Conservation (phyloP, 140 eudicot genomes). For the Oenanthe javanica region DNA sequence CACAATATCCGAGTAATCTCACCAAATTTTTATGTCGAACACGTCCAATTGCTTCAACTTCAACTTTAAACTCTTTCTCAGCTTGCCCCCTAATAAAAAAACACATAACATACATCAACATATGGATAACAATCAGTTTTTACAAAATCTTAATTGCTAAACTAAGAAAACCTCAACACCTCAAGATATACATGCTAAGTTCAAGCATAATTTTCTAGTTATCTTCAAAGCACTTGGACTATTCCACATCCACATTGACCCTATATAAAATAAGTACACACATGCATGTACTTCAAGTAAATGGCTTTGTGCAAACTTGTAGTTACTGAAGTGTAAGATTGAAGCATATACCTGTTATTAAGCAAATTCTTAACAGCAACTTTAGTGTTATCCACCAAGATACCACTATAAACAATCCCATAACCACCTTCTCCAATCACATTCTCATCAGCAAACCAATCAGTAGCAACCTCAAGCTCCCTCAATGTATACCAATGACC, state of each 20-base stretch:
- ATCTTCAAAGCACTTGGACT: background rate
- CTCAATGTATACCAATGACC: constrained; percentile 90
- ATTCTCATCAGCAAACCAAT: constrained; percentile 78
- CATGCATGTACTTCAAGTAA: constrained; percentile 9
- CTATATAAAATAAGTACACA: background rate
- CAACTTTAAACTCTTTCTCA: constrained; percentile 87
- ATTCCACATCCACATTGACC: background rate
- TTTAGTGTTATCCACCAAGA: constrained; percentile 43
- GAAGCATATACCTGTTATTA: constrained; percentile 58
- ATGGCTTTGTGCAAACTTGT: background rate
- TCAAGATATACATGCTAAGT: background rate
- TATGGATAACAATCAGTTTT: background rate
- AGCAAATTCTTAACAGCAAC: constrained; percentile 96
- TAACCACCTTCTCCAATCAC: constrained; percentile 98
- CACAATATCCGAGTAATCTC: constrained; percentile 89
- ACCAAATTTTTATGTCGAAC: constrained; percentile 91
- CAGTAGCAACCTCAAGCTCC: constrained; percentile 76
- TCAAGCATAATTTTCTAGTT: background rate
- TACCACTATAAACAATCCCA: constrained; percentile 87
- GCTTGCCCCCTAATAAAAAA: constrained; percentile 70
- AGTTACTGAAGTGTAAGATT: background rate
- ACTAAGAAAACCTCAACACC: background rate
- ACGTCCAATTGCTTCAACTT: constrained; percentile 93
- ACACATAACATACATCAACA: background rate
- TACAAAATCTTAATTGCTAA: background rate